Conservation (phyloP, 352 stramenopile species). For the Phytopythium chamaehyphon region DNA sequence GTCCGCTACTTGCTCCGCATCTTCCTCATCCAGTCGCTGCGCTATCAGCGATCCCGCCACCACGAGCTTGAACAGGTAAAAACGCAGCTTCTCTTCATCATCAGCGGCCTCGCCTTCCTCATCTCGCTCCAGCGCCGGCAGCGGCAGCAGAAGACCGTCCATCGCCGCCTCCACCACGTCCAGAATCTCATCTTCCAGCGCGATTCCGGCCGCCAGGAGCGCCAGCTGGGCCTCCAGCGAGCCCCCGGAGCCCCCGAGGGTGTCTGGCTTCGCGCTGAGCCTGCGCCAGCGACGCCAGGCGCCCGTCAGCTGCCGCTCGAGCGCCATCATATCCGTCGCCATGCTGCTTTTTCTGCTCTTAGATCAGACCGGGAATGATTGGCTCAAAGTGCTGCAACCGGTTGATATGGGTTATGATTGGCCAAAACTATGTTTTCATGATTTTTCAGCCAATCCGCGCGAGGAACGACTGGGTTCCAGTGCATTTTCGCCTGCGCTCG, state of each 20-base stretch:
- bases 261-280: not conserved
- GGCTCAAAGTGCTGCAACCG: not conserved
- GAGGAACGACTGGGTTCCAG: not conserved
- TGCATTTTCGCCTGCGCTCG: slow-evolving; percentile 1
- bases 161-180: slow-evolving; percentile 2
- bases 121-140: slow-evolving; percentile 29
- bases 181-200: too few relatives aligned
- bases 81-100: not conserved
- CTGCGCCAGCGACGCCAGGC: slow-evolving; percentile 12
- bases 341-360: not conserved
- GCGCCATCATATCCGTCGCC: not conserved
- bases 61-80: slow-evolving; percentile 51
- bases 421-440: not conserved
- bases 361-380: not conserved
- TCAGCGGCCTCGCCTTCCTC: slow-evolving; percentile 12
- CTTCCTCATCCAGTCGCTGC: slow-evolving; percentile 15
- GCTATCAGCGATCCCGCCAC: slow-evolving; percentile 19
- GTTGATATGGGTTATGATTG: slow-evolving; percentile 1
- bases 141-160: slow-evolving; percentile 16
- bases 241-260: not conserved
- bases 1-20: not conserved
- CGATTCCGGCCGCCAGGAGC: too few relatives aligned
- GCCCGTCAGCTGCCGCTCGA: slow-evolving; percentile 11
- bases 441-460: not conserved
- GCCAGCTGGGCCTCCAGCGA: slow-evolving; percentile 51